Evolutionary conservation across 1,284 basidiomycete species (phyloP), one percentile per base, ranked within the genome.

Genomic region (Cryptococcus neoformans): DNA sequence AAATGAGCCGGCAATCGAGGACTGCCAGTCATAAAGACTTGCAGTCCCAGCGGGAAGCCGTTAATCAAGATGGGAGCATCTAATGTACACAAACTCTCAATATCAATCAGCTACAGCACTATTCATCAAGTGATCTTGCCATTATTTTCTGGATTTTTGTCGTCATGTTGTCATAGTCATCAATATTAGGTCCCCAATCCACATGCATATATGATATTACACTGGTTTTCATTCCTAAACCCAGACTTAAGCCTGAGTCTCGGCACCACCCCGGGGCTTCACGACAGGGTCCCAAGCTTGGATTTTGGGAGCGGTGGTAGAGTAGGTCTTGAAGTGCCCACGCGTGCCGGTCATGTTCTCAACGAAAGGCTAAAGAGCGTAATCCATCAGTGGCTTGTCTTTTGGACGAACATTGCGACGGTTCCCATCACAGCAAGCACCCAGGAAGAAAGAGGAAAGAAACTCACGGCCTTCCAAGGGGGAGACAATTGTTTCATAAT

Each of bases 331-430:
- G 81, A 87, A 96, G 9, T 89, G 89, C 57, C 89, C 92, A 53
- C 91, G 81, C 8, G 92, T 95, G 16, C 93, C 93, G 16, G 92
- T 96, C 68, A 96, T 70, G 75, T 90, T 94, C 81, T 95, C 92
- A 1, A 83, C 73, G 81, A 85, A 90, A 0, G 85, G 85, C 91
- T 90, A 65, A 21, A 21, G 21, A 21, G 21, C 21, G 21, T 21
- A 21, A 21, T 21, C 21, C 21, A 21, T 21, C 21, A 21, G 21
- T 21, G 21, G 21, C 21, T 21, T 21, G 21, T 21, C 21, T 21
- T 21, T 21, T 3, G 21, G 21, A 21, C 21, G 21, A 21, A 12
- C 40, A 44, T 4, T 10, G n/a, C 21, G 21, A 21, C 21, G 21
- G 21, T 48, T 16, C 28, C 28, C 11, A 12, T 36, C 47, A 48